These are phyloP conservation scores for Croton laevigatus DNA, from an alignment of 441 rosid genomes.

Conservation along the genomic window DNA sequence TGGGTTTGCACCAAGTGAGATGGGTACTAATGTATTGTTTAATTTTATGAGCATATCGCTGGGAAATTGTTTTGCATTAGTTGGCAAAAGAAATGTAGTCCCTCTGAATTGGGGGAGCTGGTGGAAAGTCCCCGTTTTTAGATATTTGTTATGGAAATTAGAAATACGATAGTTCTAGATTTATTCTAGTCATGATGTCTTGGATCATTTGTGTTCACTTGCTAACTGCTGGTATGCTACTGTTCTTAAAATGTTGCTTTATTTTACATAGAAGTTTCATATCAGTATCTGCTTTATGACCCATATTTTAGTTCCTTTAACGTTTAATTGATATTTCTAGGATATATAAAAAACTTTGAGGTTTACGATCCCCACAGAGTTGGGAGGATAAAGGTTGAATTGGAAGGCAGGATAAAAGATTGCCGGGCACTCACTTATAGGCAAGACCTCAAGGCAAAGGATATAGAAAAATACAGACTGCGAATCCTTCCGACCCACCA, in stretches of 20 bases:
- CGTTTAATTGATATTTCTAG: slow-evolving; percentile 28
- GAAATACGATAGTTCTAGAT: too few species aligned
- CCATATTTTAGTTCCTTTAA: not conserved
- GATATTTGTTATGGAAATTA: not conserved
- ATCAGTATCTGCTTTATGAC: not conserved
- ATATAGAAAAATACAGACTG: slow-evolving; percentile 58
- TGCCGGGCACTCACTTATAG: slow-evolving; percentile 79
- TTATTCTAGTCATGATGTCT: too few species aligned
- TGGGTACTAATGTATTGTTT: not conserved
- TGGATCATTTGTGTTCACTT: not conserved
- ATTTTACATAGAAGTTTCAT: not conserved
- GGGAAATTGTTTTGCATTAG: not conserved
- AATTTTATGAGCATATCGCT: not conserved
- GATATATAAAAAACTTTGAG: slow-evolving; percentile 70
- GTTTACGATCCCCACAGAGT: slow-evolving; percentile 81
- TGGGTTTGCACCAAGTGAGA: not conserved
- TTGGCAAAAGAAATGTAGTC: not conserved
- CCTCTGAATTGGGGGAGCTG: not conserved
- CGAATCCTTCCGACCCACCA: slow-evolving; percentile 86
- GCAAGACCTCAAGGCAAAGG: slow-evolving; percentile 87
- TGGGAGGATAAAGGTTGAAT: slow-evolving; percentile 81
- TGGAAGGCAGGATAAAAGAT: slow-evolving; percentile 85
- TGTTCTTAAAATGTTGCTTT: not conserved
- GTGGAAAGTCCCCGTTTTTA: not conserved
- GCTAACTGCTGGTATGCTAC: not conserved